These are phyloP conservation scores for Endoconidiophora polonica DNA, from an alignment of 2,329 filamentous ascomycete species.

Conservation along the genomic window DNA sequence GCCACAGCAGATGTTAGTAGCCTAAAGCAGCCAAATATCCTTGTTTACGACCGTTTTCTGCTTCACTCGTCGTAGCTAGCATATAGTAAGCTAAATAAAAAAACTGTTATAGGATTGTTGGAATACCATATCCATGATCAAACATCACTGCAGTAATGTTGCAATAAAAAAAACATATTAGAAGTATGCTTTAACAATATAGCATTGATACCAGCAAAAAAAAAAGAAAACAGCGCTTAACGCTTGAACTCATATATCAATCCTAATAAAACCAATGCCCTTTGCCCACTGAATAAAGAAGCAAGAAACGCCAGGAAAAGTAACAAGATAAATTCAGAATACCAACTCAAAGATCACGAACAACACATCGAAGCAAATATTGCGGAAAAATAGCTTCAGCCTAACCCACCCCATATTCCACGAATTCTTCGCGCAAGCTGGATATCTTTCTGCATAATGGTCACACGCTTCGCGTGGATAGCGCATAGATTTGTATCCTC, in stretches of 20 bases:
- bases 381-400: conserved; percentile 24
- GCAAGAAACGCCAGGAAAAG: not conserved
- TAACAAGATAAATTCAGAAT: not conserved
- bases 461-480: conserved; percentile 90
- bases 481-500: conserved; percentile 93
- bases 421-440: conserved; percentile 73
- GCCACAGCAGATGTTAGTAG: too few species aligned
- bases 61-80: too few species aligned
- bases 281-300: not conserved
- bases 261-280: not conserved
- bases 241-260: conserved; percentile 7
- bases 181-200: not conserved
- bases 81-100: too few species aligned
- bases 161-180: not conserved
- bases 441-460: conserved; percentile 96
- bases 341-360: not conserved
- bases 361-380: not conserved
- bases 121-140: too few species aligned
- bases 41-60: too few species aligned
- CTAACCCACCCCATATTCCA: conserved; percentile 55
- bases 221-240: not conserved
- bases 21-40: too few species aligned
- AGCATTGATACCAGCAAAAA: not conserved
- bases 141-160: too few species aligned
- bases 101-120: too few species aligned